Evolutionary conservation across 1,284 basidiomycete genomes (phyloP).

Genomic region (Bondarzewia mesenterica): DNA sequence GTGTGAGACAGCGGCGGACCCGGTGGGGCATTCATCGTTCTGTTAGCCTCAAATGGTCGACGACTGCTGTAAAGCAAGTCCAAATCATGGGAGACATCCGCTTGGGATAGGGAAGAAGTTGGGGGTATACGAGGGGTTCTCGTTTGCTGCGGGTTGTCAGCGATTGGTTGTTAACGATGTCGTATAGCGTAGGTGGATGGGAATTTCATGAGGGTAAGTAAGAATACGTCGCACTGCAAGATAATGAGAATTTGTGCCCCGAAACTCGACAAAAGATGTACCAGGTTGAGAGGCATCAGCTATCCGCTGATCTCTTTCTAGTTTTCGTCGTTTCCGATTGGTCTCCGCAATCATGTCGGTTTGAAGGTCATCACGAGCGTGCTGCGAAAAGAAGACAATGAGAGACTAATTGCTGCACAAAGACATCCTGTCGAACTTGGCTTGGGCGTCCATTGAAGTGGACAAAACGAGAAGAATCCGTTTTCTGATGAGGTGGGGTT

Average conservation of each 20-base stretch:
- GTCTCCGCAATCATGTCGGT: constrained; percentile 78
- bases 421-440: too few species aligned
- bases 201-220: constrained; percentile 20
- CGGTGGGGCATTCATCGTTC: constrained; percentile 7
- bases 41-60: constrained; percentile 2
- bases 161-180: constrained; percentile 24
- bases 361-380: constrained; percentile 66
- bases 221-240: constrained; percentile 28
- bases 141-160: constrained; percentile 13
- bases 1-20: constrained; percentile 4
- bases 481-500: constrained; percentile 38
- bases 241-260: constrained; percentile 3
- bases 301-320: constrained; percentile 75
- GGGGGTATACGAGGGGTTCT: constrained; percentile 38
- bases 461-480: constrained; percentile 22
- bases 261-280: constrained; percentile 20
- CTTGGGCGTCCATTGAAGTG: too few species aligned
- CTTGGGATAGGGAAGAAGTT: constrained; percentile 40
- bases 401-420: background rate
- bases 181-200: constrained; percentile 25
- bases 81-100: constrained; percentile 47
- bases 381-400: constrained; percentile 25
- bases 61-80: constrained; percentile 40
- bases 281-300: constrained; percentile 68
- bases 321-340: constrained; percentile 68